Conservation (phyloP, 1,284 basidiomycete genomes). For the Boletus austroedulis region DNA sequence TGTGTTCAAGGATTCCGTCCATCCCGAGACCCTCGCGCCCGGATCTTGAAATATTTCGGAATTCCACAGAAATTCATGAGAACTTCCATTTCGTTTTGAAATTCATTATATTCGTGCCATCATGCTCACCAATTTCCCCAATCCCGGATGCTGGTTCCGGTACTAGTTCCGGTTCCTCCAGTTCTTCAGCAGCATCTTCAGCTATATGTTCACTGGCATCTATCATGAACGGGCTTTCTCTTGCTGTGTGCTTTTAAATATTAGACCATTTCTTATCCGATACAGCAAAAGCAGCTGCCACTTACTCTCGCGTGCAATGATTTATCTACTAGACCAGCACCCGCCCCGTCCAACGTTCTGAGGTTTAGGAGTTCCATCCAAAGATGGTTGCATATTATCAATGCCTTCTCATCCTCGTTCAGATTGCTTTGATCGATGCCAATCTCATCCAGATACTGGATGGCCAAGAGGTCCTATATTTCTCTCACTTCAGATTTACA, state of each 20-base stretch:
- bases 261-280: not conserved
- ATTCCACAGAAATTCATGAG: not conserved
- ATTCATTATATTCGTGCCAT: too few species aligned
- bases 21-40: not conserved
- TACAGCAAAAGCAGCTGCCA: not conserved
- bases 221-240: not conserved
- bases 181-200: too few species aligned
- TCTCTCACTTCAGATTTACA: not conserved
- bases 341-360: not conserved
- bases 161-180: not conserved
- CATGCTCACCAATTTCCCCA: too few species aligned
- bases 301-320: not conserved
- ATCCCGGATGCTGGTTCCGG: not conserved
- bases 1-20: not conserved
- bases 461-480: not conserved
- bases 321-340: not conserved
- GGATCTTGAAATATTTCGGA: not conserved
- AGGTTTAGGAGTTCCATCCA: not conserved
- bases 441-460: not conserved
- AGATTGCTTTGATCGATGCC: not conserved
- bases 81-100: too few species aligned
- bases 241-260: not conserved
- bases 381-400: not conserved
- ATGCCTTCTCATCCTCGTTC: not conserved
- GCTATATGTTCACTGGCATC: not conserved